These are phyloP conservation scores for Saccharomycopsis amapae DNA, from an alignment of 805 yeast genomes.

Conservation along the genomic window DNA sequence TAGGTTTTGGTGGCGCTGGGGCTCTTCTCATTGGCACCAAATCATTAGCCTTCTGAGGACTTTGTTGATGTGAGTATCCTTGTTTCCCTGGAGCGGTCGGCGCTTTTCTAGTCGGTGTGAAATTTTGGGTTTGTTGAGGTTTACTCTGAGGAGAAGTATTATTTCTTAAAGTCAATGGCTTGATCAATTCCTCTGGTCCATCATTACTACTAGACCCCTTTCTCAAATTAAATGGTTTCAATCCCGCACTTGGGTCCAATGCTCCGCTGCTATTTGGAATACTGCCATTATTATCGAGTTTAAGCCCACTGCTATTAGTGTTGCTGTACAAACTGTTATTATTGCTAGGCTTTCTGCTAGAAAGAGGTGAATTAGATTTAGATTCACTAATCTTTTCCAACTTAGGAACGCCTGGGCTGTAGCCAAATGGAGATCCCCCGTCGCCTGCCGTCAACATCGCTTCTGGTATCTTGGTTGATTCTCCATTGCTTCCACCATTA, in stretches of 20 bases:
- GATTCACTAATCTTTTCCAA: constrained; percentile 15
- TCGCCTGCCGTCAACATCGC: constrained; percentile 29
- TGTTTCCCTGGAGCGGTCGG: constrained; percentile 33
- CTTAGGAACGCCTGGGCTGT: constrained; percentile 6
- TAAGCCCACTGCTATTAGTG: constrained; percentile 1
- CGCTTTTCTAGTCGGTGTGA: constrained; percentile 36
- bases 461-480: constrained; percentile 55
- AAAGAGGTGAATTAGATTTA: constrained; percentile 15
- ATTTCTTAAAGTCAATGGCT: constrained; percentile 12
- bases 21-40: constrained; percentile 47
- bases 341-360: constrained; percentile 8
- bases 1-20: constrained; percentile 43
- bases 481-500: constrained; percentile 32
- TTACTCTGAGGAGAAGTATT: neutral
- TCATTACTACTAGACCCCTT: constrained; percentile 6
- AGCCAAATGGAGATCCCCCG: constrained; percentile 9
- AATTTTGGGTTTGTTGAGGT: constrained; percentile 17
- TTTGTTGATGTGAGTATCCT: constrained; percentile 3
- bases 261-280: too few species aligned
- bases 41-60: constrained; percentile 21
- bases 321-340: constrained; percentile 19
- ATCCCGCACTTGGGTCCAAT: constrained; percentile 17
- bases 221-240: constrained; percentile 19
- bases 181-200: constrained; percentile 13
- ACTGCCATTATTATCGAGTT: neutral